Base-by-base conservation (phyloP, 2,329 filamentous ascomycete genomes). In the Fonsecaea multimorphosa region DNA sequence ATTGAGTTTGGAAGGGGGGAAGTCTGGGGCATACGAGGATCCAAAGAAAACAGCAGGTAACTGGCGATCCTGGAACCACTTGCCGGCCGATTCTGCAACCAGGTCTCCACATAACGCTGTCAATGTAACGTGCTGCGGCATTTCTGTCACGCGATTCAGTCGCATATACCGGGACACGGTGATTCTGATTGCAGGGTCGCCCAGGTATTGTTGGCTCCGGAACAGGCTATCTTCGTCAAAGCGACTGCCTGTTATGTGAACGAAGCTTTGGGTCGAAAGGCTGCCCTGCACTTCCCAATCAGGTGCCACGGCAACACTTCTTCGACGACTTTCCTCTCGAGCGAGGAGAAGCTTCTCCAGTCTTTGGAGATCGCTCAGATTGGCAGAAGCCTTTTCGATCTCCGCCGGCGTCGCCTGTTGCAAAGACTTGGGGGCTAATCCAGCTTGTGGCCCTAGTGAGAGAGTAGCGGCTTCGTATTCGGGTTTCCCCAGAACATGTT, bases 81-180 rank as follows among this genome's bases (percentile, higher is more conserved):
- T 70, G 14, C 79, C 84, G 7, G 80, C 82, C n/a, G 82, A 75
- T 56, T 83, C 79, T 61, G 81, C 80, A 16, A 83, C 86, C 24
- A 88, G 74, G 65, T 87, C 75, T 87, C 89, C 89, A 38, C 80
- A 70, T 57, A 84, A 79, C 2, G 76, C 74, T 54, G 82, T 74
- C 31, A 83, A 72, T 54, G 81, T 75, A 16, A 77, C 76, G 68
- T 74, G 81, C 65, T 75, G 74, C 54, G 81, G 74, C 27, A 34
- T n/a, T 19, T 69, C 60, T 16, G 16, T 38, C 12, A 61, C 32
- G 6, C 55, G 61, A 24, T 55, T 32, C 12, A 44, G 40, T 8
- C 57, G 27, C 31, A 55, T 24, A 36, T 63, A 51, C 24, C 62
- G 67, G 7, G 27, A 24, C 8, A 58, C 38, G 9, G 55, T 34